Evolutionary conservation across 495 filamentous ascomycete genomes (phyloP).

Genomic region (Mytilinidion resinicola): DNA sequence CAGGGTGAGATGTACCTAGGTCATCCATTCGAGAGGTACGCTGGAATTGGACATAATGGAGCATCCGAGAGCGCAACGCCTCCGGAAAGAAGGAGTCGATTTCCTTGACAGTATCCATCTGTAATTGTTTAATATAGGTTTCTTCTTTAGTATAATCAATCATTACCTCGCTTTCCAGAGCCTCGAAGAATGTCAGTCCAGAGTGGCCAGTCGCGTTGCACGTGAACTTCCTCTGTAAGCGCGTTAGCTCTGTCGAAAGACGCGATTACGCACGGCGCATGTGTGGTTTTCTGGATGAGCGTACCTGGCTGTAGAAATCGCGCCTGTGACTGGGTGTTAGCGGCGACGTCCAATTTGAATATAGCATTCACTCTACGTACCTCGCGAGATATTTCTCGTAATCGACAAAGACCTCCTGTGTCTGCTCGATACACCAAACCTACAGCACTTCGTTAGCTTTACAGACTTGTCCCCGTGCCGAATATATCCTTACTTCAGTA

Average conservation of each 20-base stretch:
- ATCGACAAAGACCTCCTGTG: slow-evolving; percentile 79
- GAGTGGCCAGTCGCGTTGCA: slow-evolving; percentile 94
- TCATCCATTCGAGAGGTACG: slow-evolving; percentile 87
- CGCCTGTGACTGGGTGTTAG: slow-evolving; percentile 45
- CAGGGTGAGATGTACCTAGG: slow-evolving; percentile 53
- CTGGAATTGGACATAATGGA: slow-evolving; percentile 86
- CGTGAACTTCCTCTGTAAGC: slow-evolving; percentile 70
- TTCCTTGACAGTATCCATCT: slow-evolving; percentile 80
- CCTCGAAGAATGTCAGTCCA: slow-evolving; percentile 88
- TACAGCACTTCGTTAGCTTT: slow-evolving; percentile 35
- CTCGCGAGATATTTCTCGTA: slow-evolving; percentile 84
- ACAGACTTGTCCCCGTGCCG: background rate
- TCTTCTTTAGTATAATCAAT: slow-evolving; percentile 1
- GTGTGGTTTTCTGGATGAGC: background rate
- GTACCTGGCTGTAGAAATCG: slow-evolving; percentile 89
- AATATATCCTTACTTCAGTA: slow-evolving; percentile 56
- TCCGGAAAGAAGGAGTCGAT: slow-evolving; percentile 90
- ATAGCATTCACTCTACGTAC: slow-evolving; percentile 41
- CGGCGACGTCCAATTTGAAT: background rate
- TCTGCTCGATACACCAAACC: slow-evolving; percentile 89
- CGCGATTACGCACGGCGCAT: too few relatives aligned
- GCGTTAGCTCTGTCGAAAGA: slow-evolving; percentile 9
- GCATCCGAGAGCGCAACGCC: slow-evolving; percentile 79
- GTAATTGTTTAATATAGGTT: slow-evolving; percentile 1
- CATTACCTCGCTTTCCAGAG: slow-evolving; percentile 85